These are phyloP conservation scores for Glycine latifolia DNA, from an alignment of 306 rosid genomes.

Conservation along the genomic window DNA sequence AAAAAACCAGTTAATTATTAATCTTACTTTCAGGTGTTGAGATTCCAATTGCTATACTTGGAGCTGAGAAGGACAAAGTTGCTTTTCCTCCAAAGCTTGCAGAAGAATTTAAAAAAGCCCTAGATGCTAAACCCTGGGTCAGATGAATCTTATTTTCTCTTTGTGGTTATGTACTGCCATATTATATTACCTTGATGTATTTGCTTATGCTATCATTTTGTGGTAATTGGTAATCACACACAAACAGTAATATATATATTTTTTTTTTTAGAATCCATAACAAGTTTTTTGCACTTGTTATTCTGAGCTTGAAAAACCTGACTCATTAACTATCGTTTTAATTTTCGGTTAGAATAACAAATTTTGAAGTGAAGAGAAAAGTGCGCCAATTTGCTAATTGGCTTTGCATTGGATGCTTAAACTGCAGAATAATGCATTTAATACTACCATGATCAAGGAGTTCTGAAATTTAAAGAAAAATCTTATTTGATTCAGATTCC, in stretches of 20 bases:
- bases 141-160: not conserved
- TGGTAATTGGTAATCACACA: not conserved
- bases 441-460: too few relatives aligned
- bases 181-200: not conserved
- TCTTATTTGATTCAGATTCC: not conserved
- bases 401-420: too few relatives aligned
- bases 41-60: conserved; percentile 64
- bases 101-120: conserved; percentile 58
- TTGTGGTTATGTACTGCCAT: not conserved
- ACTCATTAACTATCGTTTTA: not conserved
- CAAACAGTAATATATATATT: not conserved
- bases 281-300: not conserved
- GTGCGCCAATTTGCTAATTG: too few relatives aligned
- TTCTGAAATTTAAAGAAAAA: not conserved
- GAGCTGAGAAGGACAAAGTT: conserved; percentile 58
- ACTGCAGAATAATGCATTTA: not conserved
- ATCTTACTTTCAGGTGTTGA: conserved; percentile 57
- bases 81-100: conserved; percentile 56
- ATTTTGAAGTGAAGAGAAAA: too few relatives aligned
- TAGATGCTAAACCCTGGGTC: conserved; percentile 62
- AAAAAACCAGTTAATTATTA: not conserved
- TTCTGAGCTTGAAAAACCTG: too few relatives aligned
- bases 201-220: not conserved
- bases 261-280: not conserved
- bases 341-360: too few relatives aligned